Evolutionary conservation across 2,329 filamentous ascomycete genomes (phyloP), one percentile per base, ranked within the genome.

Genomic region (Seiridium cupressi): DNA sequence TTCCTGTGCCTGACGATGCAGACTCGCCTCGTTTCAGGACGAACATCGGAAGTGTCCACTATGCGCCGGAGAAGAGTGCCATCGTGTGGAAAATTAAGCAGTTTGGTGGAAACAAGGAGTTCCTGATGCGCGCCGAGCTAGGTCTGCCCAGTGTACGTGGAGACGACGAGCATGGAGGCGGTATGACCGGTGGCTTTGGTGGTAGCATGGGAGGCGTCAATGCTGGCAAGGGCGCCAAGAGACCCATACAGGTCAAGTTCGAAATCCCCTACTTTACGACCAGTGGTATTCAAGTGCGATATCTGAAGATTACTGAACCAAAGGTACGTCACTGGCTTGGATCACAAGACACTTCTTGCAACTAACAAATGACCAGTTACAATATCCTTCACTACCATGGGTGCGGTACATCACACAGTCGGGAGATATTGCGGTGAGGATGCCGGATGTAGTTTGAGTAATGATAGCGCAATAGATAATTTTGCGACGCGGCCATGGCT

Each of bases 191-290:
- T 70, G 94, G 94, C 0, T 97, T 97, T 70, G 94, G 94, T 64
- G 94, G 94, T 26, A 97, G 92, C 73, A 97, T 97, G 93, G 94
- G 94, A 61, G 94, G 94, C 65, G 86, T 95, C 35, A 88, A 85
- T n/a, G 84, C 87, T 26, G 89, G 87, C 61, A 98, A 98, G 80
- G 91, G 91, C 26, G 85, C 86, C 60, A 99, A 98, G 84, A 83
- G 95, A 68, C 95, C 95, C 1, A 99, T 99, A 71, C 94, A 93
- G 76, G 95, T 99, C 80, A 99, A 99, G 81, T 99, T 99, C 74
- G 95, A 99, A 81, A 99, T 99, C 72, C 95, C 95, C n/a, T 99
- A 99, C 79, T 99, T 99, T 75, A 99, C 95, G n/a, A 99, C 96
- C 3, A 96, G 91, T 78, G 95, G 95, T 65, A 99, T 99, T 68